Evolutionary conservation across 163 green algal genomes (phyloP), one percentile per base, ranked within the genome.

Genomic region (Trebouxia gelatinosa): DNA sequence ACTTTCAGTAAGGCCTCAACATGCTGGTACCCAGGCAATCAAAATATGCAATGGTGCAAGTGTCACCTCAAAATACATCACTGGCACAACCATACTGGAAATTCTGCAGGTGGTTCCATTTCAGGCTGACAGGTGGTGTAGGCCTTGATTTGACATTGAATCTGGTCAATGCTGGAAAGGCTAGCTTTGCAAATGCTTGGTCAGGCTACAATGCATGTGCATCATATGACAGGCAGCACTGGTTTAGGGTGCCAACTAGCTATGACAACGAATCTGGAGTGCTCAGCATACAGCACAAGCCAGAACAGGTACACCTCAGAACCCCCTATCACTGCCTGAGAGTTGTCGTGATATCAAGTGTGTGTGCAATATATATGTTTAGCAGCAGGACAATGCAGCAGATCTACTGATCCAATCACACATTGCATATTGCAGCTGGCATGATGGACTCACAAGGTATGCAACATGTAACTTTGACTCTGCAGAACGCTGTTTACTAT

Each of bases 101-200:
- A 23, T 37, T 28, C 23, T 43, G 28, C 85, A 90, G 84, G 80
- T 96, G 90, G 89, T 97, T 94, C 66, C 86, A 93, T 80, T 97
- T 92, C 77, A 77, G 88, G 1, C 82, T 95, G 32, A 82, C 82
- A 17, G 89, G 88, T 28, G 80, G 68, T 5, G 57, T 62, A 19
- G 71, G 71, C 0, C 58, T 77, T 64, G 38, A 61, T 0, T 76
- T 95, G 13, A 80, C 65, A 0, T 71, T 95, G 40, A 79, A 82
- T 35, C 85, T 97, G 32, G 66, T 70, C 26, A 97, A 97, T 70
- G 92, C 91, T 9, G 89, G 91, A 0, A 68, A 89, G 32, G 83
- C 80, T 38, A 87, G 71, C 58, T 94, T 90, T 77, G 81, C 87
- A 5, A 19, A 68, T 37, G 85, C 82, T 43, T 96, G 88, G 86